Base-by-base conservation (phyloP, 148 eudicot genomes). In the Vaccinium corymbosum region DNA sequence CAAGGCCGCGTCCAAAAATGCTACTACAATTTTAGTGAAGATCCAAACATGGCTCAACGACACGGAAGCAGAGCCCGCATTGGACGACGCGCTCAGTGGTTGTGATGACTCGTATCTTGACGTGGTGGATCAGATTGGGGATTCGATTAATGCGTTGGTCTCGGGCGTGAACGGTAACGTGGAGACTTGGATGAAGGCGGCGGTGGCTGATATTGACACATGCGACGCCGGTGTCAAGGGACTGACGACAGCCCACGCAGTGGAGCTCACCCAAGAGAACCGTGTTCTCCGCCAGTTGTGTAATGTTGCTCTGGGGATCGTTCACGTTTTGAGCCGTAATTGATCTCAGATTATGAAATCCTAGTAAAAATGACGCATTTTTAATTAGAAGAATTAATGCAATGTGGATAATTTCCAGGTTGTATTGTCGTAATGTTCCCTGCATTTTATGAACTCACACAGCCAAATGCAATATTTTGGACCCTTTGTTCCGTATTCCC, bases 271-370 rank as follows among this genome's bases (percentile, higher is more conserved):
- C n/a, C 49, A 14, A 4, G 27, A 11, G 38, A 86, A 86, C 52
- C 19, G 10, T 14, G 61, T 48, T 17, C 56, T 86, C 7, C 52
- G 73, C 35, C 76, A 78, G 83, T 53, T 83, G 2, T 83, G 82
- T n/a, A 74, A 81, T 52, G 73, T 19, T 76, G 74, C 84, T 49
- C 84, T 88, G 83, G 82, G 84, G 35, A 57, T 85, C 15, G 77
- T 82, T 16, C 64, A 83, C 25, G 81, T 8, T 12, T 75, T 81
- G 82, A 53, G 81, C 57, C 61, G 11, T 8, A 12, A 20, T 13
- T 72, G 66, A 71, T 53, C 12, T 25, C 6, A 1, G 11, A 11
- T 25, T 16, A 66, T 27, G 6, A 25, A 22, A 16, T 27, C 35
- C 35, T 27, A 4, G 27, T 66, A 0, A 3, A 66, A 66, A 25